Base-by-base conservation (phyloP, 352 stramenopile genomes). In the Phytophthora cryptogea region DNA sequence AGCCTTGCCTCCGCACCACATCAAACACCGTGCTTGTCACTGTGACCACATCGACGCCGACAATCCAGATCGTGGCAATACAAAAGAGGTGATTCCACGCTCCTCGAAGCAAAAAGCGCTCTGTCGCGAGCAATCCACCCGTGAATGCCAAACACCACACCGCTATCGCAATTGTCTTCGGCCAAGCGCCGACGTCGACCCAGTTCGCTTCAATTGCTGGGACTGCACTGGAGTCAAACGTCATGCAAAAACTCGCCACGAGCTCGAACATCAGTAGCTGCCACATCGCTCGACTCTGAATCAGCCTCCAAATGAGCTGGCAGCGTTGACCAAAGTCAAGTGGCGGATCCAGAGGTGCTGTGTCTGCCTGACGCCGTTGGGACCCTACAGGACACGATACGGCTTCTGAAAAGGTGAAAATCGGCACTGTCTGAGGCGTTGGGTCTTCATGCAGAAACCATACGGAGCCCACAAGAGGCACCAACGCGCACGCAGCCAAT, bases 191-290 rank as follows among this genome's bases (percentile, higher is more conserved):
- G 23, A 91, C 66, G 9, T 64, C 14, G 2, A 80, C 74, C 86
- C 83, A 92, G 33, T 80, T 85, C 8, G 66, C 73, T 46, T 85
- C 70, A 43, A 94, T 83, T 2, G 69, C 66, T 5, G 75, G 42
- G 8, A 51, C 63, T 14, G 80, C 80, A 6, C 60, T 79, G 8
- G 80, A 88, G 27, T 70, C 58, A 37, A 90, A 78, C 13, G 66
- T 71, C 16, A 79, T 53, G 32, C 76, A 88, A 52, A 95, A 84
- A 27, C 63, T 74, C 8, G 75, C 71, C 4, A 89, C 33, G 26
- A 91, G 67, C 35, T 87, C 63, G 42, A 92, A 95, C 32, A 80
- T 66, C 23, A 95, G 47, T 11, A 92, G 65, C 37, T 92, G 84
- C 80, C 82, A 95, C 65, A 95, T 79, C 2, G 68, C 80, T 16